phyloP scores from a whole-genome alignment of 2,329 filamentous ascomycete species.

The Fusarium verticillioides region DNA sequence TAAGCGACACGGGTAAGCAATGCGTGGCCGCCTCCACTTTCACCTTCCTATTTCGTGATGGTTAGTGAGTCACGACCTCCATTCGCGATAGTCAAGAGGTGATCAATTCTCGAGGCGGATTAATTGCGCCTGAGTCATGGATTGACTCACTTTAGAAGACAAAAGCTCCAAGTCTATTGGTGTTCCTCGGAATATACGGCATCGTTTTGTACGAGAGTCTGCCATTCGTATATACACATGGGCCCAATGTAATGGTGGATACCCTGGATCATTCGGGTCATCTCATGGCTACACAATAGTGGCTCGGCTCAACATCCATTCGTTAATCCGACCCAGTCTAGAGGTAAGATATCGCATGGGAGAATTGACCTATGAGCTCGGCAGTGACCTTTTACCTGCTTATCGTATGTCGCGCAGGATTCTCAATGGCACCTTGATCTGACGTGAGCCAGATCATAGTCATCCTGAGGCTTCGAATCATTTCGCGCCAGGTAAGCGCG shows the following conservation, averaged over 20 bases:
- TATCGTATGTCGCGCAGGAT: neutral
- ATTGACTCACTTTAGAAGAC: neutral
- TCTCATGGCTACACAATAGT: neutral
- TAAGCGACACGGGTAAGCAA: neutral
- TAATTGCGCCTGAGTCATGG: neutral
- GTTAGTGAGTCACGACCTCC: neutral
- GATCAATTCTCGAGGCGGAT: neutral
- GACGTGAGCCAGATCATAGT: neutral
- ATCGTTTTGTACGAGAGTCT: accelerated
- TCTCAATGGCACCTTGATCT: neutral
- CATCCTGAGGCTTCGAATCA: accelerated
- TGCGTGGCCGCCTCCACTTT: neutral
- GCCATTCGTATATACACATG: accelerated
- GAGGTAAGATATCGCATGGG: no score
- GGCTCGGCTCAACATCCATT: neutral
- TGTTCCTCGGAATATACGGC: neutral
- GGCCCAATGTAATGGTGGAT: neutral
- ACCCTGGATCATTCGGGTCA: neutral
- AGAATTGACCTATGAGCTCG: neutral
- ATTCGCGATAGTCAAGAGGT: neutral
- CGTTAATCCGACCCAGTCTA: accelerated
- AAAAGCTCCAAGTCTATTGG: accelerated
- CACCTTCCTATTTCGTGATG: conserved; percentile 7
- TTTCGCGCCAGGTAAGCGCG: no score
- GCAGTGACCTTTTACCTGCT: neutral